These are phyloP conservation scores for Hansenula sp. DNA, from an alignment of 1,139 yeast species.

Conservation along the genomic window DNA sequence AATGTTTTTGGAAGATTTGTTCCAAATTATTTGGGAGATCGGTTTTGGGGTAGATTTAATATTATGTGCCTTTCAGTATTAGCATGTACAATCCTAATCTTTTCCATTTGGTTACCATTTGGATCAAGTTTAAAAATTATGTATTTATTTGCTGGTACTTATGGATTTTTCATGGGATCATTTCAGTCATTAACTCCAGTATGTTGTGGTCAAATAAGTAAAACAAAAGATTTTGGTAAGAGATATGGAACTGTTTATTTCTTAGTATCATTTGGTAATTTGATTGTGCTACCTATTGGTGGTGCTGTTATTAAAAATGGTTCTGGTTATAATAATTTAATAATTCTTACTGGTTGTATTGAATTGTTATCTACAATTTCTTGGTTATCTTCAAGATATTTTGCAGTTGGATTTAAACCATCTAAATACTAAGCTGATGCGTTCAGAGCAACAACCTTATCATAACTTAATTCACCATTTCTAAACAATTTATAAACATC, in stretches of 20 bases:
- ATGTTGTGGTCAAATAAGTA: constrained; percentile 24
- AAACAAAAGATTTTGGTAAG: constrained; percentile 41
- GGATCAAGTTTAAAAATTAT: constrained; percentile 45
- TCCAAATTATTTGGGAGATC: constrained; percentile 28
- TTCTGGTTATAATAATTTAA: constrained; percentile 20
- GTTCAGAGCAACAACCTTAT: no score
- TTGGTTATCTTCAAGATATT: constrained; percentile 28
- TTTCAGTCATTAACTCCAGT: constrained; percentile 42
- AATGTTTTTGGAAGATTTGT: constrained; percentile 49
- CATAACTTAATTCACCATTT: no score
- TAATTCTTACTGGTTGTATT: constrained; percentile 14
- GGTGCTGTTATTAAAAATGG: constrained; percentile 39
- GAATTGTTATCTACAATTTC: constrained; percentile 13
- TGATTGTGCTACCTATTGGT: constrained; percentile 45
- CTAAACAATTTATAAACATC: no score
- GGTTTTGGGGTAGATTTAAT: constrained; percentile 44
- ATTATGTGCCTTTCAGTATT: constrained; percentile 40
- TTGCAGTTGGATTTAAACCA: neutral
- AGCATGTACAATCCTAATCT: constrained; percentile 31
- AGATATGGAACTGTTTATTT: constrained; percentile 43
- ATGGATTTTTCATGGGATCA: constrained; percentile 51
- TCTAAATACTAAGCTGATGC: no score
- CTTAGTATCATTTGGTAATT: constrained; percentile 36
- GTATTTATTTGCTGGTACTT: constrained; percentile 28
- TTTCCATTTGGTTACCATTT: constrained; percentile 45